phyloP scores from a whole-genome alignment of 495 filamentous ascomycete genomes.

The Opeltia flavorubescens region DNA sequence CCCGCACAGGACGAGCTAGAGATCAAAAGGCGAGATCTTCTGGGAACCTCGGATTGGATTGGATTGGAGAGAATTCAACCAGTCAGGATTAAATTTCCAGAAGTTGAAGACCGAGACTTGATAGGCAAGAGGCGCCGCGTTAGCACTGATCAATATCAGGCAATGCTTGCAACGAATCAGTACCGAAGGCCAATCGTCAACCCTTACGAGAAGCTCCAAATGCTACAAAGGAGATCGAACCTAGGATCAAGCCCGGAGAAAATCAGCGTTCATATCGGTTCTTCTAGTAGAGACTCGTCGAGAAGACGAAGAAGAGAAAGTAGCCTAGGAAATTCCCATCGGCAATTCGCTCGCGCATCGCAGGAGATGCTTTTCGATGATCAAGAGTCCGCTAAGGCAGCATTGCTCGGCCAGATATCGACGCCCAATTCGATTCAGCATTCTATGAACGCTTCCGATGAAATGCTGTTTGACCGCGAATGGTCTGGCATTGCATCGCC shows the following conservation, averaged over 20 bases:
- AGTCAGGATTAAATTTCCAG: conserved; percentile 11
- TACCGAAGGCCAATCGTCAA: background rate
- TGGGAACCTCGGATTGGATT: conserved; percentile 12
- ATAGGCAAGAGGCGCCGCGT: conserved; percentile 12
- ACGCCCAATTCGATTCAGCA: background rate
- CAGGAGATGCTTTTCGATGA: background rate
- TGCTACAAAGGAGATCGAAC: background rate
- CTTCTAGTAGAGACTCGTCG: too few relatives aligned
- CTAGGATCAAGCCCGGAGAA: background rate
- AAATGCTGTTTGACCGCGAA: conserved; percentile 3
- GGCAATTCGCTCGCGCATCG: too few relatives aligned
- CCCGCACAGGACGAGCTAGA: conserved; percentile 1
- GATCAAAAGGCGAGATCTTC: conserved; percentile 11
- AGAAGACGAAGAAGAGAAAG: too few relatives aligned
- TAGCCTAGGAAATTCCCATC: too few relatives aligned
- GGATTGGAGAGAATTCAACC: conserved; percentile 9
- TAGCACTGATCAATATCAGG: background rate
- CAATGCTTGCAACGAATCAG: background rate
- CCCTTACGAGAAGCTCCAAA: background rate
- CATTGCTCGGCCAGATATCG: too few relatives aligned
- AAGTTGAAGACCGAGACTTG: conserved; percentile 9
- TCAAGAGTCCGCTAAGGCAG: background rate
- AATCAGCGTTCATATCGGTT: background rate
- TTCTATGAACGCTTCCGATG: background rate
- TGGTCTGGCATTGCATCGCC: background rate